Evolutionary conservation across 106 monocot genomes (phyloP).

Genomic region (Allium sativum): DNA sequence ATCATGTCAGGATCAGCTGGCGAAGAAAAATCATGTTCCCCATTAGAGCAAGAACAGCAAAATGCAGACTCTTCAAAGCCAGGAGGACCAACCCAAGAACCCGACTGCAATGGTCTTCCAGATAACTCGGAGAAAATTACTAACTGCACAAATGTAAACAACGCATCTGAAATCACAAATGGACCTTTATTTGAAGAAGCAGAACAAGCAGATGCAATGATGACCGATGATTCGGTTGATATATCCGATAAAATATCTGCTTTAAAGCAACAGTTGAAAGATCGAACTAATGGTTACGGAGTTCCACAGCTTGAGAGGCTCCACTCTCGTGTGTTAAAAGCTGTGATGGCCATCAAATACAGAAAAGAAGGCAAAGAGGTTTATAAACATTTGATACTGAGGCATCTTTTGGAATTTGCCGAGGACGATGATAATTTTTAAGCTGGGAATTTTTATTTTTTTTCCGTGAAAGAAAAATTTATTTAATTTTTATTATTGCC

Average conservation of each 20-base stretch:
- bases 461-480: neutral
- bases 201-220: conserved; percentile 1
- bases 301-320: conserved; percentile 85
- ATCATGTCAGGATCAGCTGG: conserved; percentile 13
- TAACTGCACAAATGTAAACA: neutral
- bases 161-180: neutral
- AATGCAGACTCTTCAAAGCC: conserved; percentile 20
- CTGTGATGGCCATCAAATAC: conserved; percentile 27
- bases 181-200: neutral
- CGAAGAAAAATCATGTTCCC: conserved; percentile 33
- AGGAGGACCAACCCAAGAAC: conserved; percentile 17
- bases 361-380: conserved; percentile 27
- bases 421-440: conserved; percentile 70
- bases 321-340: conserved; percentile 54
- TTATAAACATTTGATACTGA: conserved; percentile 44
- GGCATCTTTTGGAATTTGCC: conserved; percentile 55
- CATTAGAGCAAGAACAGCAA: conserved; percentile 24
- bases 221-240: conserved; percentile 18
- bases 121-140: conserved; percentile 10
- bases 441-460: neutral
- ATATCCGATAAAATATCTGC: conserved; percentile 23
- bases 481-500: neutral
- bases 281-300: conserved; percentile 35
- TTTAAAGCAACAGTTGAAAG: conserved; percentile 44
- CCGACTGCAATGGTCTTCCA: conserved; percentile 14